phyloP scores from a whole-genome alignment of 2,329 filamentous ascomycete species.

The Emergomyces africanus region DNA sequence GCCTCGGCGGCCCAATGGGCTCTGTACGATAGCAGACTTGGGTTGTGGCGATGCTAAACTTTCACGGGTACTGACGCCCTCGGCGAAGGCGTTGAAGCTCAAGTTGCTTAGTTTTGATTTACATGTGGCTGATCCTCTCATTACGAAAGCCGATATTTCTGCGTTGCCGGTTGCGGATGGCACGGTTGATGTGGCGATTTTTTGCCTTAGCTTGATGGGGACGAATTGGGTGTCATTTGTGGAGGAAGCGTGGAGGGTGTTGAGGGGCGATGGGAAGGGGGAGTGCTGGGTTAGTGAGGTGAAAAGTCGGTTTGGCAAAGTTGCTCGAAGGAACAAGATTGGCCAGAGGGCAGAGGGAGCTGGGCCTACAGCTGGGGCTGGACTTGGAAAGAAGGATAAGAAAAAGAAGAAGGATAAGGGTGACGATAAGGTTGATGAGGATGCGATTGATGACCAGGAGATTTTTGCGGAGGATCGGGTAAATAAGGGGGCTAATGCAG shows the following conservation, averaged over 20 bases:
- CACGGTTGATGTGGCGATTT: constrained; percentile 74
- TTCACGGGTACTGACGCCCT: constrained; percentile 49
- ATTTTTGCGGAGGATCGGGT: constrained; percentile 41
- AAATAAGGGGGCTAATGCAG: constrained; percentile 54
- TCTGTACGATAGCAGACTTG: constrained; percentile 74
- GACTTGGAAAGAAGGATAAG: constrained; percentile 35
- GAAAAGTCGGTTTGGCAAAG: constrained; percentile 73
- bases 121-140: constrained; percentile 59
- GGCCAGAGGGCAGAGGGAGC: constrained; percentile 31
- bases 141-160: constrained; percentile 83
- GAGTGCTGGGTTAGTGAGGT: constrained; percentile 98
- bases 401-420: constrained; percentile 28
- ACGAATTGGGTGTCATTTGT: constrained; percentile 97
- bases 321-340: constrained; percentile 32
- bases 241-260: constrained; percentile 84
- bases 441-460: constrained; percentile 44
- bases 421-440: constrained; percentile 39
- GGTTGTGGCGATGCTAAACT: constrained; percentile 88
- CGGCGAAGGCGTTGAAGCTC: constrained; percentile 55
- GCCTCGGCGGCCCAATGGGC: constrained; percentile 54
- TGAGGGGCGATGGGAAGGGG: constrained; percentile 69
- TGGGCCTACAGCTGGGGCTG: constrained; percentile 30
- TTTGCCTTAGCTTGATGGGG: constrained; percentile 95
- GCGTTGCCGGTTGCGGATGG: constrained; percentile 63
- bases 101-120: constrained; percentile 78